Evolutionary conservation across 1,139 yeast genomes (phyloP).

Genomic region (Lodderomyces jiufengensis): DNA sequence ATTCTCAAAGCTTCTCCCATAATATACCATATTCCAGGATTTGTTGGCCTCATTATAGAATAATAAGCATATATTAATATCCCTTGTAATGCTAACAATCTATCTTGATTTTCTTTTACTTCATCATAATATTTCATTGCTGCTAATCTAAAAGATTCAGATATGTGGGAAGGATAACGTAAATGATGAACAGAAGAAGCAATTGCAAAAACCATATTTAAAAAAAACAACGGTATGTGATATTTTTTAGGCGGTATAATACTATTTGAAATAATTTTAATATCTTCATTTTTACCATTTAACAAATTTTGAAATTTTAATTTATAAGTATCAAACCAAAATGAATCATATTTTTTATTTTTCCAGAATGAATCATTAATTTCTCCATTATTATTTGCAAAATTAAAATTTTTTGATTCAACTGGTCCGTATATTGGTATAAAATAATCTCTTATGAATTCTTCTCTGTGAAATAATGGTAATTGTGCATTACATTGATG

Average conservation of each 20-base stretch:
- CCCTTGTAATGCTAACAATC: conserved; percentile 71
- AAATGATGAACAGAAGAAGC: conserved; percentile 74
- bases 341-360: not conserved
- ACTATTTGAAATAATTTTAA: conserved; percentile 28
- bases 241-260: conserved; percentile 46
- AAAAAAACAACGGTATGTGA: conserved; percentile 50
- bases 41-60: conserved; percentile 70
- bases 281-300: conserved; percentile 2
- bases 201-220: conserved; percentile 75
- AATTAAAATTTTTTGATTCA: conserved; percentile 43
- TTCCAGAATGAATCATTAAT: conserved; percentile 4
- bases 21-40: conserved; percentile 92
- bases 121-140: conserved; percentile 62
- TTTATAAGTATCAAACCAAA: conserved; percentile 11
- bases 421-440: conserved; percentile 69
- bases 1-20: conserved; percentile 76
- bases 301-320: conserved; percentile 16
- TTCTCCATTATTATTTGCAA: conserved; percentile 50
- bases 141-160: conserved; percentile 70
- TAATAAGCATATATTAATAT: conserved; percentile 64
- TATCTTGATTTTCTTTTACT: conserved; percentile 55
- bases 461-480: conserved; percentile 79
- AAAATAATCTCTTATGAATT: conserved; percentile 61
- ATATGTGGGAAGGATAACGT: conserved; percentile 61
- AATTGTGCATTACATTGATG: conserved; percentile 78